phyloP scores from a whole-genome alignment of 2,329 filamentous ascomycete species.

The Escovopsis sp. region DNA sequence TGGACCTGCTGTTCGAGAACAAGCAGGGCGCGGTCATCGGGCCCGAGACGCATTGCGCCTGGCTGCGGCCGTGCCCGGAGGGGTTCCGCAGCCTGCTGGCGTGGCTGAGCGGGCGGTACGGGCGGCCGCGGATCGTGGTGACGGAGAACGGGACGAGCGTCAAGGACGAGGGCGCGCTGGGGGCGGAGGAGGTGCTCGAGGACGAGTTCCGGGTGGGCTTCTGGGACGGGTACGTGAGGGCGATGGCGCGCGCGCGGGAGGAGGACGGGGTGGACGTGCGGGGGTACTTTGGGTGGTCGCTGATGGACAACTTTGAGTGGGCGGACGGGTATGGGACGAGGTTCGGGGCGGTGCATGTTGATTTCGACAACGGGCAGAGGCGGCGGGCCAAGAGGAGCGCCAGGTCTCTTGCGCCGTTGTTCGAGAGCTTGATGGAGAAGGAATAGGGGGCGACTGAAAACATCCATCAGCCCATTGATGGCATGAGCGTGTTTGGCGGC shows the following conservation, averaged over 20 bases:
- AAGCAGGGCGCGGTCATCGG: slow-evolving; percentile 63
- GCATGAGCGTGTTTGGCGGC: too few relatives aligned
- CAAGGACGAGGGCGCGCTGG: slow-evolving; percentile 67
- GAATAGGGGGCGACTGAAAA: too few relatives aligned
- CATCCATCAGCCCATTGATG: too few relatives aligned
- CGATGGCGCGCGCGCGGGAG: slow-evolving; percentile 57
- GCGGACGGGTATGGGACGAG: slow-evolving; percentile 81
- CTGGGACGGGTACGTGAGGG: slow-evolving; percentile 61
- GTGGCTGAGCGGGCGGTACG: slow-evolving; percentile 68
- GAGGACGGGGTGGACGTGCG: slow-evolving; percentile 65
- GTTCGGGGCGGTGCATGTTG: slow-evolving; percentile 72
- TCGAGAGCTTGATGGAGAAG: slow-evolving; percentile 52
- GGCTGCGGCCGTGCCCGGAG: slow-evolving; percentile 61
- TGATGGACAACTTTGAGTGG: slow-evolving; percentile 88
- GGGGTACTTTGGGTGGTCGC: slow-evolving; percentile 75
- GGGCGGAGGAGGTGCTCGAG: slow-evolving; percentile 54
- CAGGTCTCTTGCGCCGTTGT: slow-evolving; percentile 52
- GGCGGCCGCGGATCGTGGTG: slow-evolving; percentile 64
- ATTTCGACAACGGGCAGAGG: slow-evolving; percentile 68
- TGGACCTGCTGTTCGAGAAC: slow-evolving; percentile 57
- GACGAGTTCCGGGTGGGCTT: slow-evolving; percentile 74
- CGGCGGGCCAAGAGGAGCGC: slow-evolving; percentile 76
- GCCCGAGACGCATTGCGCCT: slow-evolving; percentile 66
- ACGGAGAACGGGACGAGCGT: slow-evolving; percentile 81
- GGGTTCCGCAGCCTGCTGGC: slow-evolving; percentile 66